A percentile compares a stretch with the other conserved stretches of the same genome.
phyloP scores from a whole-genome alignment of 768 basidiomycete genomes.

The Mycena galopus region DNA sequence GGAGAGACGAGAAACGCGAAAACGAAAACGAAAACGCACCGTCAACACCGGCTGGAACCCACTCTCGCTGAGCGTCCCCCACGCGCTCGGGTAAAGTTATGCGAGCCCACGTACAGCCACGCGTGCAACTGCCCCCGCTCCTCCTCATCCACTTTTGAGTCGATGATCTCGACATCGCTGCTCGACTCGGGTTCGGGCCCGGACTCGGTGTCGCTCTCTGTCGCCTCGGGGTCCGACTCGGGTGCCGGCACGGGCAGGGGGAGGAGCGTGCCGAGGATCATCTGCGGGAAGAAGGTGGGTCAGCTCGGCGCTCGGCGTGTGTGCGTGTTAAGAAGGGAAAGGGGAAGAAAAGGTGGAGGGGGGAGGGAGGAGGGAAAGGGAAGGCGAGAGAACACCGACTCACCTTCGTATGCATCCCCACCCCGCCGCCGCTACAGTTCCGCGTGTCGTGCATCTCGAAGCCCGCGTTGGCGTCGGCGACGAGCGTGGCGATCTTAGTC shows the following conservation, averaged over 20 bases:
- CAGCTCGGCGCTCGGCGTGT: neutral
- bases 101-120: slow-evolving; percentile 74
- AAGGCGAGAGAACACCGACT: neutral
- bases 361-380: neutral
- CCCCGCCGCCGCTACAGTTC: slow-evolving; percentile 67
- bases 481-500: slow-evolving; percentile 38
- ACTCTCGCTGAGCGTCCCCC: slow-evolving; percentile 67
- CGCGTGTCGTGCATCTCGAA: slow-evolving; percentile 69
- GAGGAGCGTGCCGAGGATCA: slow-evolving; percentile 59
- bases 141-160: slow-evolving; percentile 29
- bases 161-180: slow-evolving; percentile 35
- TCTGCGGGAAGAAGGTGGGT: slow-evolving; percentile 45
- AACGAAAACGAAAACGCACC: slow-evolving; percentile 41
- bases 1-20: no score
- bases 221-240: slow-evolving; percentile 45
- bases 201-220: slow-evolving; percentile 45
- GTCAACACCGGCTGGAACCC: slow-evolving; percentile 65
- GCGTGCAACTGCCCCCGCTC: slow-evolving; percentile 44
- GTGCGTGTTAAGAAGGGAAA: no score
- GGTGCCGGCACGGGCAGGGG: slow-evolving; percentile 33
- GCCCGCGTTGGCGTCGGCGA: slow-evolving; percentile 49
- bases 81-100: slow-evolving; percentile 79
- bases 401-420: slow-evolving; percentile 83
- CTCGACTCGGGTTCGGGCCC: slow-evolving; percentile 44
- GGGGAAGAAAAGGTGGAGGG: no score